Conservation (phyloP, 2,329 filamentous ascomycete species). For the Colletotrichum eremochloae region DNA sequence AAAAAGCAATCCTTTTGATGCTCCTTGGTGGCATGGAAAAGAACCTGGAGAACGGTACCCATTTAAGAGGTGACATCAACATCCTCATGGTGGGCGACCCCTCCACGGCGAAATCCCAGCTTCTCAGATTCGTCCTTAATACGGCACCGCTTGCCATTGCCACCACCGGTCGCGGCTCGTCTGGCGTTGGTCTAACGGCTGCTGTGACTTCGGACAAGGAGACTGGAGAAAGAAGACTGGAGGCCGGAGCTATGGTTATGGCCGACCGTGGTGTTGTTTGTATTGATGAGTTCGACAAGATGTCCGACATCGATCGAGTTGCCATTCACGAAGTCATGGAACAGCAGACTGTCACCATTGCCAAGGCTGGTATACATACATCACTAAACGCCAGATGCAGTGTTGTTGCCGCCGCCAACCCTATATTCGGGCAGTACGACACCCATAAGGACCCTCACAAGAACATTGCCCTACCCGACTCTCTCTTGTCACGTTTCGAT, state of each 20-base stretch:
- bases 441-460: slow-evolving; percentile 98
- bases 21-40: slow-evolving; percentile 97
- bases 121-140: slow-evolving; percentile 96
- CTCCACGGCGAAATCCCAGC: slow-evolving; percentile 98
- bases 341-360: slow-evolving; percentile 98
- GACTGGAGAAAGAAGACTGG: slow-evolving; percentile 92
- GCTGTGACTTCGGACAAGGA: slow-evolving; percentile 98
- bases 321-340: slow-evolving; percentile 99
- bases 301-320: slow-evolving; percentile 98
- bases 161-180: slow-evolving; percentile 95
- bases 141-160: slow-evolving; percentile 97
- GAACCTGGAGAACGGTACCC: slow-evolving; percentile 97
- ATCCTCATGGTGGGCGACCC: slow-evolving; percentile 99
- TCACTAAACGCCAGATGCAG: slow-evolving; percentile 97
- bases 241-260: slow-evolving; percentile 99
- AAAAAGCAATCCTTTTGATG: slow-evolving; percentile 97
- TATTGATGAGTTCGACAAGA: slow-evolving; percentile 99
- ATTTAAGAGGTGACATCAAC: slow-evolving; percentile 98
- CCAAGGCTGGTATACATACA: slow-evolving; percentile 98
- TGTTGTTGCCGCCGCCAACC: slow-evolving; percentile 95
- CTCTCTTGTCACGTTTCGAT: slow-evolving; percentile 97
- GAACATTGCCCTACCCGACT: slow-evolving; percentile 97
- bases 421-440: slow-evolving; percentile 98
- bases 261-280: slow-evolving; percentile 97
- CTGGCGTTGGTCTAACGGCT: slow-evolving; percentile 96